Base-by-base conservation (phyloP, 2,329 filamentous ascomycete genomes). In the Exophiala bonariae region DNA sequence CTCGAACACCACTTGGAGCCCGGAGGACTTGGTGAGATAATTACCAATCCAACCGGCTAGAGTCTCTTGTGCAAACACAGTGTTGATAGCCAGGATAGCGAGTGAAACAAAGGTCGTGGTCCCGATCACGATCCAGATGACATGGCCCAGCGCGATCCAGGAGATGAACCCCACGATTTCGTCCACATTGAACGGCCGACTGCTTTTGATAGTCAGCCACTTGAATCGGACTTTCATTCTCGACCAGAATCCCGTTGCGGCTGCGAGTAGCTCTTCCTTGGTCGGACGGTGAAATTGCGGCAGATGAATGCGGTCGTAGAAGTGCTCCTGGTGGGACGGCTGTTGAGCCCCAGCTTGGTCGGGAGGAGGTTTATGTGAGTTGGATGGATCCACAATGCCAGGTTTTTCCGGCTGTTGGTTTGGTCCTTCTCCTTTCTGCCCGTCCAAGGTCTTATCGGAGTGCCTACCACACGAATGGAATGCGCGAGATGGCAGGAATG, bases 41-140 rank as follows among this genome's bases (percentile, higher is more conserved):
- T 96, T 95, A 13, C 93, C 93, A 39, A 97, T 81, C 87, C 89
- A 95, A 61, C 87, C 82, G 17, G 92, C 93, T 22, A 99, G 75
- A 3, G 89, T 95, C 81, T 99, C 93, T 76, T 99, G 93, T 2
- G 93, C 93, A 70, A 97, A 87, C 23, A 97, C 90, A 0, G 92
- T 97, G 66, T 99, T 99, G 62, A 97, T 89, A 7, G 88, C 82
- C 57, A 96, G 81, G 44, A 99, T 95, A 14, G 92, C 72, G 45
- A 97, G 74, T 4, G 92, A 96, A 67, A 97, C 90, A 68, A 99
- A 99, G 0, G 93, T 97, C 0, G 93, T 99, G 1, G 93, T 99
- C 44, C 93, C 93, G 22, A 97, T 79, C n/a, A 97, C 79, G 59
- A 99, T 82, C 93, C 93, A 99, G 9, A 96, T 80, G 7, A 99